Percentiles rank a stretch among this genome's conserved stretches.
These are phyloP conservation scores for Cucurbita pepo DNA, from an alignment of 306 rosid genomes.

Conservation along the genomic window DNA sequence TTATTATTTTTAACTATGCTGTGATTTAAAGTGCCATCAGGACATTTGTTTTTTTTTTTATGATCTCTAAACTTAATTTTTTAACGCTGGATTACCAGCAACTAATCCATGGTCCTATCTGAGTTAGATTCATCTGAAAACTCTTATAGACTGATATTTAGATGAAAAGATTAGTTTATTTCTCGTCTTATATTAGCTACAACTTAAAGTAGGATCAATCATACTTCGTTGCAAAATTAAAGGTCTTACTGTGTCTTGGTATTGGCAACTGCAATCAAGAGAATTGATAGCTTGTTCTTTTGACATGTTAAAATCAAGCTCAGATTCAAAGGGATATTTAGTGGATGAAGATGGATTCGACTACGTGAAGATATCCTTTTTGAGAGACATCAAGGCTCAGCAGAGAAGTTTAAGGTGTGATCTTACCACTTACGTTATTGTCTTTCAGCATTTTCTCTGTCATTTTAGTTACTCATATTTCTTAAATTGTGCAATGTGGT, in stretches of 20 bases:
- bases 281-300: not conserved
- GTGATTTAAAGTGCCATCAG: not conserved
- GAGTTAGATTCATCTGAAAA: not conserved
- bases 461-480: constrained; percentile 10
- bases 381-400: constrained; percentile 85
- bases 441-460: constrained; percentile 2
- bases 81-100: not conserved
- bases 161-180: not conserved
- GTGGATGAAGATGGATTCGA: constrained; percentile 98
- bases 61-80: not conserved
- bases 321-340: constrained; percentile 92
- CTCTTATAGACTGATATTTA: not conserved
- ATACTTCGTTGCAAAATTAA: not conserved
- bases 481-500: constrained; percentile 16
- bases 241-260: not conserved
- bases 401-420: constrained; percentile 81
- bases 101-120: not conserved
- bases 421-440: constrained; percentile 4
- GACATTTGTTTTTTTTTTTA: not conserved
- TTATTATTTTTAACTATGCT: not conserved
- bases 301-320: constrained; percentile 3
- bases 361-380: constrained; percentile 67
- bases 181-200: not conserved
- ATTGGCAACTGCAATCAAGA: not conserved
- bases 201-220: not conserved